Conservation (phyloP, 345 rosid species). For the Cardamine occulta region DNA sequence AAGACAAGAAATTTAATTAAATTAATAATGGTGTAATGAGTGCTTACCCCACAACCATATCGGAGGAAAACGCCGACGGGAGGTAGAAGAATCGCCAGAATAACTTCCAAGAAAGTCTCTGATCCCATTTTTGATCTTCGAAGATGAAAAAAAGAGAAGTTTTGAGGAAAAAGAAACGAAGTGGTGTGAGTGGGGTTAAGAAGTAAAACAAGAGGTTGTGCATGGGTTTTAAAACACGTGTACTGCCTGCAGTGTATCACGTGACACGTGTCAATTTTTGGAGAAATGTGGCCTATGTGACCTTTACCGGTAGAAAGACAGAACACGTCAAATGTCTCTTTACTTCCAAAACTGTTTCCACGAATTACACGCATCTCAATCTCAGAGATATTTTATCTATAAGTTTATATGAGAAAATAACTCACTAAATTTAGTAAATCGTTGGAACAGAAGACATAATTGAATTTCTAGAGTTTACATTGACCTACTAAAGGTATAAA, state of each 20-base stretch:
- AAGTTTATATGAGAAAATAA: background rate
- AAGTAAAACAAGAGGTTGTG: conserved; percentile 13
- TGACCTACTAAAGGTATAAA: conserved; percentile 19
- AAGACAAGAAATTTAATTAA: background rate
- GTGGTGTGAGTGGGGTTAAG: background rate
- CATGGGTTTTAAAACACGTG: conserved; percentile 10
- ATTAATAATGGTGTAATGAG: background rate
- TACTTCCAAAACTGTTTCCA: conserved; percentile 24
- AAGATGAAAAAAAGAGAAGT: conserved; percentile 2
- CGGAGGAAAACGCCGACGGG: conserved; percentile 97
- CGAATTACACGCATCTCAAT: conserved; percentile 10
- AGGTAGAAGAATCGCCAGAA: conserved; percentile 84
- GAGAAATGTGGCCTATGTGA: conserved; percentile 19
- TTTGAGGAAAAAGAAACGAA: conserved; percentile 21
- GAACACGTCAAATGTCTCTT: conserved; percentile 29
- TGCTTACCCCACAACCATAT: conserved; percentile 80
- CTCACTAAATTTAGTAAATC: background rate
- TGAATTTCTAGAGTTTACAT: conserved; percentile 16
- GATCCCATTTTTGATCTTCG: conserved; percentile 58
- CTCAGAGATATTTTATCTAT: too few relatives aligned
- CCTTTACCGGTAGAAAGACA: conserved; percentile 10
- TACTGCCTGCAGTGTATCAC: background rate
- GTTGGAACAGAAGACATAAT: background rate
- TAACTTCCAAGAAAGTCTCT: conserved; percentile 78
- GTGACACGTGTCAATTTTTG: conserved; percentile 32